Percentiles rank a stretch among this genome's conserved stretches.
These are phyloP conservation scores for Plasmodium chabaudi DNA, from an alignment of 169 alveolate species.

Conservation along the genomic window DNA sequence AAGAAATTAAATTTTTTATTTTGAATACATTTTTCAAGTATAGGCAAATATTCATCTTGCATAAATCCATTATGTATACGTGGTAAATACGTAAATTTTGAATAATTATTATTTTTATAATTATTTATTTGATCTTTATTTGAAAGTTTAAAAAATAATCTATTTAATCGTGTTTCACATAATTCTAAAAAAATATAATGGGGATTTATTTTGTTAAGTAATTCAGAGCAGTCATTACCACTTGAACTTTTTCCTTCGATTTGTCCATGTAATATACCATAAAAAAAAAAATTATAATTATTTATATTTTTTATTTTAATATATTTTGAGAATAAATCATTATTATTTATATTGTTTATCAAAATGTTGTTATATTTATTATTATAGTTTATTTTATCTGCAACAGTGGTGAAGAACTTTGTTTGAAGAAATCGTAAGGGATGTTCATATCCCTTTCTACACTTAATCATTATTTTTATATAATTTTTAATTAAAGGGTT, in stretches of 20 bases:
- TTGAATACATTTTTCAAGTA: constrained; percentile 32
- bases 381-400: background rate
- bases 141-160: constrained; percentile 25
- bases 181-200: constrained; percentile 60
- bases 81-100: constrained; percentile 59
- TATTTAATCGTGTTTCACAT: constrained; percentile 44
- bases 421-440: background rate
- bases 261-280: constrained; percentile 67
- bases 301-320: constrained; percentile 6
- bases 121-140: constrained; percentile 11
- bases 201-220: constrained; percentile 19
- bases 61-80: constrained; percentile 70
- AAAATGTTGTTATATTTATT: background rate
- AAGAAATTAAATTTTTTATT: constrained; percentile 28
- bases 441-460: no score
- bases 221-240: constrained; percentile 41
- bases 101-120: constrained; percentile 11
- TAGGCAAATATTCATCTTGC: constrained; percentile 52
- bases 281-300: constrained; percentile 54
- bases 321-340: constrained; percentile 19
- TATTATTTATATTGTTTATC: background rate
- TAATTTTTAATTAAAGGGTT: no score
- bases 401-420: background rate
- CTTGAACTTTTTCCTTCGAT: constrained; percentile 41
- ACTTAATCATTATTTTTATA: no score